Evolutionary conservation across 2,329 filamentous ascomycete species (phyloP), one percentile per base, ranked within the genome.

Genomic region (Thelonectria rubi): DNA sequence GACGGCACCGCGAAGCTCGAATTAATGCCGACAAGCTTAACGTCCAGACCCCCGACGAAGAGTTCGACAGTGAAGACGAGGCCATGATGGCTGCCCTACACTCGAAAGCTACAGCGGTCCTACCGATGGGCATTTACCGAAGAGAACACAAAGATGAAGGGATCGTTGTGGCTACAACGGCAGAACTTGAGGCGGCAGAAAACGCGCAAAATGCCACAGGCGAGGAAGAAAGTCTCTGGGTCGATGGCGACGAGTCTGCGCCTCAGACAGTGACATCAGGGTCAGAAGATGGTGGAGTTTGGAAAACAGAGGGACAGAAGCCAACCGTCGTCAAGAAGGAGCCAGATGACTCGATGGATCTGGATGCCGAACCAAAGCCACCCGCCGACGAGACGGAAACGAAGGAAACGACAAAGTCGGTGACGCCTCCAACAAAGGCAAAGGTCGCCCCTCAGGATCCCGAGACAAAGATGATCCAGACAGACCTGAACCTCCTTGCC

Each of bases 11-110:
- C 60, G 82, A 86, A 63, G 67, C 78, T 34, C 76, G 85, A 73
- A 83, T 87, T 71, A 86, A 87, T 66, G 82, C 84, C 65, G 85
- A 88, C 68, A 79, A 81, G 58, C 82, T 88, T 49, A 83, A 83
- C 66, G 69, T 73, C 50, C 74, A 80, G 74, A 66, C 78, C 54
- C 69, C 78, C 56, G 66, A 80, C 20, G 80, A 80, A n/a, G 80
- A 83, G 32, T 73, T 82, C 49, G 77, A 80, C 51, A 79, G 78
- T 63, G 77, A 81, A n/a, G 76, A 80, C 55, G 77, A 82, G 58
- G 75, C 75, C 48, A 80, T 79, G 72, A 74, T 78, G 47, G 73
- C 68, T 11, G 76, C 75, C 2, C 73, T 79, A 8, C 72, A 71
- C 60, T 66, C 68, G 26, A 72, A 67, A 18, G 50, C 71, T 49